Conservation (phyloP, 345 rosid species). For the Melaleuca quinquenervia region DNA sequence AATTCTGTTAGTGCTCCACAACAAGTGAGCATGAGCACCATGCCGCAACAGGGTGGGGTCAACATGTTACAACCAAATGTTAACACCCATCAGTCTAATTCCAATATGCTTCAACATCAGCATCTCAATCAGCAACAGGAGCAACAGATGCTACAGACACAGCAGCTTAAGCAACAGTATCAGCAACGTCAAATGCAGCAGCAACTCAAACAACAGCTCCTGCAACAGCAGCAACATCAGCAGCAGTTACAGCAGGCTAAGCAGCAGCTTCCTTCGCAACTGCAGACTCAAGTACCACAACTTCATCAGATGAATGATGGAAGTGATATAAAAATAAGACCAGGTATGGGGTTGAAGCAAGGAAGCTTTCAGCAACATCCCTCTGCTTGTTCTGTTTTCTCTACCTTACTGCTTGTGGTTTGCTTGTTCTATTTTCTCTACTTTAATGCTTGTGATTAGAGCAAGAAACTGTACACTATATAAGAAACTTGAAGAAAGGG, state of each 20-base stretch:
- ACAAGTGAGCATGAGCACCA: constrained; percentile 41
- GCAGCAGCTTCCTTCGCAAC: constrained; percentile 56
- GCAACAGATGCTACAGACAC: constrained; percentile 45
- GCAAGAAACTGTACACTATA: background rate
- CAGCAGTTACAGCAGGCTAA: constrained; percentile 59
- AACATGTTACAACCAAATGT: constrained; percentile 49
- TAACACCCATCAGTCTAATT: constrained; percentile 48
- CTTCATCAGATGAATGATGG: constrained; percentile 63
- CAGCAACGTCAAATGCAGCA: constrained; percentile 62
- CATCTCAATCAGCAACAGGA: constrained; percentile 69
- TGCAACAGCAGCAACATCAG: constrained; percentile 35
- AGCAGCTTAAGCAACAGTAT: constrained; percentile 45
- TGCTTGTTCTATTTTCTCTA: background rate
- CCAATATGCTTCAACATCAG: constrained; percentile 68
- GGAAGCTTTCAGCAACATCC: constrained; percentile 71
- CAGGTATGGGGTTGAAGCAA: constrained; percentile 53
- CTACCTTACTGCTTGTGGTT: too few relatives aligned
- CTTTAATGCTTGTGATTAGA: background rate
- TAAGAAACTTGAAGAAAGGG: background rate
- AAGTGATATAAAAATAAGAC: constrained; percentile 59
- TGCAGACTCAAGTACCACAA: constrained; percentile 57
- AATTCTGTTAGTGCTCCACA: constrained; percentile 45
- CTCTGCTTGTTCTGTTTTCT: too few relatives aligned
- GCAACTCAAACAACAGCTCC: constrained; percentile 52
- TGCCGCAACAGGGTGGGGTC: constrained; percentile 56